Conservation (phyloP, 2,329 filamentous ascomycete species). For the Trichoderma atroviride region DNA sequence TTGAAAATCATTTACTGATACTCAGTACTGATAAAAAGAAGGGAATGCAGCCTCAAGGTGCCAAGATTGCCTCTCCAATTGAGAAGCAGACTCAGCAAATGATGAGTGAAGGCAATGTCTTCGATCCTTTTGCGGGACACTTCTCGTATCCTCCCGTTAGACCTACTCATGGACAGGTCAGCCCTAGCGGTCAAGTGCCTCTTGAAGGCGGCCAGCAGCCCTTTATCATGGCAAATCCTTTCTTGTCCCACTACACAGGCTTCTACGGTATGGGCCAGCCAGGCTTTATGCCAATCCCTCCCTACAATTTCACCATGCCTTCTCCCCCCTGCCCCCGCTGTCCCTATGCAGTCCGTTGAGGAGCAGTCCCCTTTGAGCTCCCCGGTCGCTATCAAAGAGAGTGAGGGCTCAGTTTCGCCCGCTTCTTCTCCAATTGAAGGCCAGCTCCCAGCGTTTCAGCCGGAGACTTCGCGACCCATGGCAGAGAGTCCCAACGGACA, state of each 20-base stretch:
- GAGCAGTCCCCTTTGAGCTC: neutral
- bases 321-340: neutral
- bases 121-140: neutral
- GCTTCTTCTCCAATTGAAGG: neutral
- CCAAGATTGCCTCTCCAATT: neutral
- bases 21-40: neutral
- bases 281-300: neutral
- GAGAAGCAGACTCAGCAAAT: neutral
- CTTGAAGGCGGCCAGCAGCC: neutral
- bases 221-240: neutral
- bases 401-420: neutral
- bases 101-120: neutral
- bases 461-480: neutral
- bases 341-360: neutral
- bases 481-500: neutral
- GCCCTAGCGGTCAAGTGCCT: neutral
- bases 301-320: neutral
- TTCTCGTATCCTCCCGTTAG: neutral
- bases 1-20: neutral
- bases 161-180: neutral
- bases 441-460: neutral
- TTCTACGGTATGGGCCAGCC: neutral
- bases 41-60: neutral
- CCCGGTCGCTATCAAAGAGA: neutral
- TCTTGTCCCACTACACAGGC: neutral